Evolutionary conservation across 345 rosid species (phyloP).

Genomic region (Clausena lansium): DNA sequence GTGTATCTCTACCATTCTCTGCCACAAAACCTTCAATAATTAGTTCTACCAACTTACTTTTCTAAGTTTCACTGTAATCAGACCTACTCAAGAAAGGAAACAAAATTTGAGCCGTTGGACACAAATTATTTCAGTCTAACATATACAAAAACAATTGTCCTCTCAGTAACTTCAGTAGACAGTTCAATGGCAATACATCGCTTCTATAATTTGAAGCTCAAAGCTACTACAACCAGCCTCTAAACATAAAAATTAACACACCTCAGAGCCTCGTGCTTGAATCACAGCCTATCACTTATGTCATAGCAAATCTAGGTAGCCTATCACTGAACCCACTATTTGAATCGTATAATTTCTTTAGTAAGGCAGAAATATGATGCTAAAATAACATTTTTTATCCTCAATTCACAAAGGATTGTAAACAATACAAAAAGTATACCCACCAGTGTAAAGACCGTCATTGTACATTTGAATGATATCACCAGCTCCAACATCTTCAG

Average conservation of each 20-base stretch:
- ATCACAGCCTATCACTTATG: no score
- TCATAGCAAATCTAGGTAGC: background rate
- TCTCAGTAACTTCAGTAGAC: background rate
- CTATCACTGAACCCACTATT: background rate
- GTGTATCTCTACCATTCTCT: constrained; percentile 40
- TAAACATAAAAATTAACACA: background rate
- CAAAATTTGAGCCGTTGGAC: background rate
- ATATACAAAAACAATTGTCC: background rate
- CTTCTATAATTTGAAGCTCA: background rate
- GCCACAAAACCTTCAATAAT: constrained; percentile 22
- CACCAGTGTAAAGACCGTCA: constrained; percentile 29
- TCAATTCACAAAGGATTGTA: constrained; percentile 10
- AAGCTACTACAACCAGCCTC: background rate
- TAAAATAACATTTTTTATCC: constrained; percentile 7
- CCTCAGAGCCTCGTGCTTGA: background rate
- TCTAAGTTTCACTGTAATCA: background rate
- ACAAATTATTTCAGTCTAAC: background rate
- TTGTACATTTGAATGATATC: constrained; percentile 24
- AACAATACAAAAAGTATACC: constrained; percentile 3
- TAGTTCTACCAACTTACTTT: background rate
- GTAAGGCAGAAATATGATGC: background rate
- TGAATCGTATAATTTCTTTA: background rate
- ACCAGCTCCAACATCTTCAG: constrained; percentile 25
- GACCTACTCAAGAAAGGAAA: background rate
- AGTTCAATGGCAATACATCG: background rate